These are phyloP conservation scores for Verticillium alfalfae DNA, from an alignment of 2,329 filamentous ascomycete species.

Conservation along the genomic window DNA sequence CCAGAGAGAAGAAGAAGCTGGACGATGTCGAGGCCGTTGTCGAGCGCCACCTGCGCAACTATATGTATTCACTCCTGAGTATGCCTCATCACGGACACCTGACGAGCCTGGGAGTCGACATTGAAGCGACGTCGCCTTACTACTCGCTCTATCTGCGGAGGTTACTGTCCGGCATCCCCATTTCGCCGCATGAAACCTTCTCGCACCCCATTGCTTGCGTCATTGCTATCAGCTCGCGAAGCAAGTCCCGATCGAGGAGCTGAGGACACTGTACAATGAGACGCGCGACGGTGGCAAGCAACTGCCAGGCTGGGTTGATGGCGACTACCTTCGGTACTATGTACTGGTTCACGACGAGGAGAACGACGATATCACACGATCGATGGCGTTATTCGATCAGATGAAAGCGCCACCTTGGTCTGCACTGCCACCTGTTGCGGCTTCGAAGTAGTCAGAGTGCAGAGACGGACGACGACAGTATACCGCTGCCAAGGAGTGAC, in stretches of 20 bases:
- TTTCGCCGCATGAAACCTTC: conserved; percentile 87
- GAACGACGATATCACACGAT: conserved; percentile 83
- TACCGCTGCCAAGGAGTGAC: conserved; percentile 72
- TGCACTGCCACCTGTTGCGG: conserved; percentile 89
- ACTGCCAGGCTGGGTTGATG: conserved; percentile 80
- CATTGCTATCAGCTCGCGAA: conserved; percentile 90
- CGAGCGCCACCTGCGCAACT: conserved; percentile 71
- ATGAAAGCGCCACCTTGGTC: conserved; percentile 99
- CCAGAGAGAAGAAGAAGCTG: conserved; percentile 27
- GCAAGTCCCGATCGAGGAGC: conserved; percentile 78
- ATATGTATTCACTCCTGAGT: conserved; percentile 38
- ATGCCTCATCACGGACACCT: conserved; percentile 29
- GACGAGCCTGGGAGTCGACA: conserved; percentile 36
- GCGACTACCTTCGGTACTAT: conserved; percentile 92
- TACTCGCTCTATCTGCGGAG: conserved; percentile 82
- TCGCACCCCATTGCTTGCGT: conserved; percentile 90
- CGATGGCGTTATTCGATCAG: conserved; percentile 87
- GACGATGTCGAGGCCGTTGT: conserved; percentile 74
- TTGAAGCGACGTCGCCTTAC: conserved; percentile 64
- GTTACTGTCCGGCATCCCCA: conserved; percentile 70
- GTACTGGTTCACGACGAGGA: conserved; percentile 96
- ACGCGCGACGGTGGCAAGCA: conserved; percentile 72
- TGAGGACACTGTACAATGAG: conserved; percentile 76
- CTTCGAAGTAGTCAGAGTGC: conserved; percentile 80
- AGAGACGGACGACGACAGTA: conserved; percentile 86